A percentile compares a stretch with the other conserved stretches of the same genome.
Evolutionary conservation across 1,284 basidiomycete genomes (phyloP).

Genomic region (Thecaphora thlaspeos): DNA sequence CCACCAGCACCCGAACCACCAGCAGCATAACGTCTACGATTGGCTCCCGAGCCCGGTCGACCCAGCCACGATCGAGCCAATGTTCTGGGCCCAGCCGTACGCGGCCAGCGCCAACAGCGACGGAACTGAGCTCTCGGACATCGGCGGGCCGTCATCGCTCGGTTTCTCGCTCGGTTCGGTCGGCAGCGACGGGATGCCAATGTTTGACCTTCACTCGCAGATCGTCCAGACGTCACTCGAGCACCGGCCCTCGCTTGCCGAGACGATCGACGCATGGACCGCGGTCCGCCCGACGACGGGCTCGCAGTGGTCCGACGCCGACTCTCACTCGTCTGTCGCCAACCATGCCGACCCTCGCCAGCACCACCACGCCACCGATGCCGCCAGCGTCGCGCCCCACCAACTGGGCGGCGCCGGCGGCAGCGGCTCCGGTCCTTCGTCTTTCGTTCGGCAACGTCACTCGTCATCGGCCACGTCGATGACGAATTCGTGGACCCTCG

Average conservation of each 20-base stretch:
- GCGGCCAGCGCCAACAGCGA: slow-evolving; percentile 4
- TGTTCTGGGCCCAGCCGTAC: slow-evolving; percentile 32
- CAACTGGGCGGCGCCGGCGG: neutral
- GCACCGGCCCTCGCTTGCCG: slow-evolving; percentile 25
- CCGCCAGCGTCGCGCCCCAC: neutral
- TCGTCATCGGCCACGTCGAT: neutral
- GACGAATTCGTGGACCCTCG: neutral
- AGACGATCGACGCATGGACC: slow-evolving; percentile 29
- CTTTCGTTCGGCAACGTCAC: neutral
- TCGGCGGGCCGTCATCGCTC: slow-evolving; percentile 17
- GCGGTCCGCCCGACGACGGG: slow-evolving; percentile 15
- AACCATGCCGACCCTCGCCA: neutral
- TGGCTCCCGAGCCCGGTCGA: neutral
- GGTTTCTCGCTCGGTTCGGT: slow-evolving; percentile 32
- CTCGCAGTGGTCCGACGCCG: slow-evolving; percentile 32
- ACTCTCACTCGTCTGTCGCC: slow-evolving; percentile 1
- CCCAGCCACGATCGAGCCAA: slow-evolving; percentile 5
- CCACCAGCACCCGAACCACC: slow-evolving; percentile 22
- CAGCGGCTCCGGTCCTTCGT: neutral
- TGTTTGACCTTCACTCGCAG: slow-evolving; percentile 28
- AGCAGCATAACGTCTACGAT: neutral
- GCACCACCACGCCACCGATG: neutral
- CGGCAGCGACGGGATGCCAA: slow-evolving; percentile 35
- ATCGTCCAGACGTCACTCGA: slow-evolving; percentile 21
- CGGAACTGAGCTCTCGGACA: slow-evolving; percentile 9